Base-by-base conservation (phyloP, 345 rosid genomes). In the Nephelium lappaceum region DNA sequence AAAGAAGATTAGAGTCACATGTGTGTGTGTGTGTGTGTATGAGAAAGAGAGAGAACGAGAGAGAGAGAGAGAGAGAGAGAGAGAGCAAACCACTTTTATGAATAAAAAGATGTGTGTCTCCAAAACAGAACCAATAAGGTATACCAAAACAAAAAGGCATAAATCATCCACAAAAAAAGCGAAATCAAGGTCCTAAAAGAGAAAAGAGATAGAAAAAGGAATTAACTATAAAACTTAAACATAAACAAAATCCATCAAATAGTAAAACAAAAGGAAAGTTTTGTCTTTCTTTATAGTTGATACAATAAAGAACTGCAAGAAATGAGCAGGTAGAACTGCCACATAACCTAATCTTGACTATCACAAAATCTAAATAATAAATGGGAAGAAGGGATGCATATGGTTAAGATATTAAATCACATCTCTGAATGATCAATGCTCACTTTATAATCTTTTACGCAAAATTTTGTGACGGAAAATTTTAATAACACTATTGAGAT, bases 1-100 rank as follows among this genome's bases (percentile, higher is more conserved):
- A 25, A 71, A 51, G 41, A 70, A 49, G 19, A 70, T 15, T 7
- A 25, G 24, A 25, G 21, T 25, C n/a, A 42, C 11, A 4, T 36
- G n/a, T 65, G 18, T 38, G n/a, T 25, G 39, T 27, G 36, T 25
- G 11, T 24, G 21, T 31, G 45, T 1, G 15, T 27, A 62, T 15
- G 75, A 5, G 63, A 71, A 18, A 71, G 61, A 71, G 18, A 41
- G 58, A 41, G 57, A n/a, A n/a, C n/a, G n/a, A n/a, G n/a, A n/a
- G n/a, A n/a, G n/a, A n/a, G n/a, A n/a, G n/a, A n/a, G n/a, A n/a
- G n/a, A n/a, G n/a, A n/a, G 63, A 71, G 25, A 71, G 61, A 71
- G 18, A 41, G 58, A 41, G 57, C 47, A n/a, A 47, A 31, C 49
- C 19, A 72, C 27, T 51, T 39, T 11, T 49, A 25, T 15, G 16